These are phyloP conservation scores for Dactylonectria estremocensis DNA, from an alignment of 2,329 filamentous ascomycete genomes.

Conservation along the genomic window DNA sequence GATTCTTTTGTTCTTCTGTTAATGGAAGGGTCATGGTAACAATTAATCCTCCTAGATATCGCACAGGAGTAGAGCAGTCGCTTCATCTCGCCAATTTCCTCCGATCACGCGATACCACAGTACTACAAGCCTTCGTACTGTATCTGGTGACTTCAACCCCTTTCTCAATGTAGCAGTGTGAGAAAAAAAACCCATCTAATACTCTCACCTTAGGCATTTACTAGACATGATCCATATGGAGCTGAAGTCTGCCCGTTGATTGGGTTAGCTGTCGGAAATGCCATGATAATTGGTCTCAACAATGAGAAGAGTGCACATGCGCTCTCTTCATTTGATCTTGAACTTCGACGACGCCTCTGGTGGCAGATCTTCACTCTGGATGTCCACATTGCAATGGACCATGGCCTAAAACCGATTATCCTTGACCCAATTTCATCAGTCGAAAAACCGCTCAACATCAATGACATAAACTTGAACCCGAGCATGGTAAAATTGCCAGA, in stretches of 20 bases:
- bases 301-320: slow-evolving; percentile 54
- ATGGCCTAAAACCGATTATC: slow-evolving; percentile 54
- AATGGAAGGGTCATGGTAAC: neutral
- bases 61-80: slow-evolving; percentile 16
- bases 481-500: neutral
- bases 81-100: slow-evolving; percentile 28
- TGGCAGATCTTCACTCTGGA: slow-evolving; percentile 68
- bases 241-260: slow-evolving; percentile 29
- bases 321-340: slow-evolving; percentile 65
- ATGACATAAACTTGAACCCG: slow-evolving; percentile 7
- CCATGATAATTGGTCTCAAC: slow-evolving; percentile 43
- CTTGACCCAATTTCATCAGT: slow-evolving; percentile 7
- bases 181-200: neutral
- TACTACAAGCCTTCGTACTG: slow-evolving; percentile 35
- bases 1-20: neutral
- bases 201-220: neutral
- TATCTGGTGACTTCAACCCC: slow-evolving; percentile 28
- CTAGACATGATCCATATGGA: slow-evolving; percentile 21
- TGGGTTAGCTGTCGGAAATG: slow-evolving; percentile 34
- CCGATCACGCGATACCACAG: slow-evolving; percentile 24
- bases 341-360: slow-evolving; percentile 68
- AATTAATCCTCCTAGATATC: neutral
- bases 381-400: slow-evolving; percentile 66
- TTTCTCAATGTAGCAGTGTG: too few species aligned
- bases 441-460: slow-evolving; percentile 9